Evolutionary conservation across 371 early-diverging fungal genomes (phyloP).

Genomic region (Actinomucor elegans): DNA sequence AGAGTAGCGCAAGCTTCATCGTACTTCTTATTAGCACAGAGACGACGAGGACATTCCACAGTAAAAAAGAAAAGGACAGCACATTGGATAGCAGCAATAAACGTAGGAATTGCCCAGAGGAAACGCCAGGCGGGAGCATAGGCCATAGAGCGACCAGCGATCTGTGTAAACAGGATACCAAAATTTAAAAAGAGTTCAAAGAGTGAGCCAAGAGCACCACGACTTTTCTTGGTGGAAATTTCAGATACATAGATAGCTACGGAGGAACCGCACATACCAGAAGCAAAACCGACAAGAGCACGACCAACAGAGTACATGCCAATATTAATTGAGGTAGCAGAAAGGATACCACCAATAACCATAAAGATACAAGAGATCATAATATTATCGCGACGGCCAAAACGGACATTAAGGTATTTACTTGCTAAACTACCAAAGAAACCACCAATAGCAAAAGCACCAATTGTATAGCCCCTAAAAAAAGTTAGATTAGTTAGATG

Average conservation of each 20-base stretch:
- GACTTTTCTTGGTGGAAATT: slow-evolving; percentile 71
- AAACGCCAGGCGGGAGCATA: slow-evolving; percentile 66
- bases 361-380: slow-evolving; percentile 38
- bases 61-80: slow-evolving; percentile 58
- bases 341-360: slow-evolving; percentile 41
- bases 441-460: slow-evolving; percentile 48
- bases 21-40: slow-evolving; percentile 50
- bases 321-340: slow-evolving; percentile 37
- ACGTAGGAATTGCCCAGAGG: slow-evolving; percentile 58
- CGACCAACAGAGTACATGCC: slow-evolving; percentile 72
- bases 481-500: neutral
- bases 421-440: slow-evolving; percentile 43
- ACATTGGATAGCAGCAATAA: slow-evolving; percentile 68
- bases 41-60: slow-evolving; percentile 75
- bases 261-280: slow-evolving; percentile 66
- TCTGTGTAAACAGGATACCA: slow-evolving; percentile 75
- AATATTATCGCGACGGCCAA: slow-evolving; percentile 41
- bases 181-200: slow-evolving; percentile 65
- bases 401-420: slow-evolving; percentile 39
- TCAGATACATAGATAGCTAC: slow-evolving; percentile 79
- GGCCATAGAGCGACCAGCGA: slow-evolving; percentile 63
- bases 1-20: slow-evolving; percentile 59
- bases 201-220: slow-evolving; percentile 70
- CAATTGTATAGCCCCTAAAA: slow-evolving; percentile 45
- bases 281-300: slow-evolving; percentile 82